Evolutionary conservation across 2,329 filamentous ascomycete species (phyloP), one percentile per base, ranked within the genome.

Genomic region (Sclerotinia glacialis): DNA sequence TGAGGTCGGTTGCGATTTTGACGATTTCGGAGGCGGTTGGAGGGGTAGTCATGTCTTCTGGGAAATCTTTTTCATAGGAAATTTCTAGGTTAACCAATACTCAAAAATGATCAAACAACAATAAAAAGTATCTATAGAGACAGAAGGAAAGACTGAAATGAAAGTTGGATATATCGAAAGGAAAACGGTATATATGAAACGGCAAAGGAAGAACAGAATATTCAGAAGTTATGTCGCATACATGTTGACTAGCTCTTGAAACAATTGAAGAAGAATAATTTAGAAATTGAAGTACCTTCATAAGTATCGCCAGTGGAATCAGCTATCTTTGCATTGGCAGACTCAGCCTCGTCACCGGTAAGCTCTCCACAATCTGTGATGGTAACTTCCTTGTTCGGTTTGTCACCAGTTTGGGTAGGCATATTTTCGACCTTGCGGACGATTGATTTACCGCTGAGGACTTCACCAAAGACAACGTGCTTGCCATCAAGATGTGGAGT

Each of bases 381-480:
- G 64, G 86, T 83, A 67, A 89, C 90, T 65, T 93, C 90, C 70
- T 86, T 83, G 61, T 76, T 77, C 37, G 93, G 93, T 80, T 93
- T 94, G 82, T 98, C 95, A 74, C 85, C 85, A 37, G 84, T 80
- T 72, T 89, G 83, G 2, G 91, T 95, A 64, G 83, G 83, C 69
- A 92, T 82, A 79, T 95, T 95, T 81, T 99, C 95, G 74, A 98
- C 88, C 78, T 93, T 88, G 71, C 95, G 90, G 44, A 98, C 86
- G 47, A 97, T 82, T 69, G 91, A 93, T 84, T 97, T 98, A 75
- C 95, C 95, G 69, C 89, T 90, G 75, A 97, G 85, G 66, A 98
- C 94, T 77, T 97, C 90, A 70, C 95, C 95, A 74, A 97, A 99
- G 31, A 99, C 93, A 54, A 97, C 94, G 80, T 98, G 93, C 83